Conservation (phyloP, 202 grass and related monocot species). For the Brachypodium distachyon region DNA sequence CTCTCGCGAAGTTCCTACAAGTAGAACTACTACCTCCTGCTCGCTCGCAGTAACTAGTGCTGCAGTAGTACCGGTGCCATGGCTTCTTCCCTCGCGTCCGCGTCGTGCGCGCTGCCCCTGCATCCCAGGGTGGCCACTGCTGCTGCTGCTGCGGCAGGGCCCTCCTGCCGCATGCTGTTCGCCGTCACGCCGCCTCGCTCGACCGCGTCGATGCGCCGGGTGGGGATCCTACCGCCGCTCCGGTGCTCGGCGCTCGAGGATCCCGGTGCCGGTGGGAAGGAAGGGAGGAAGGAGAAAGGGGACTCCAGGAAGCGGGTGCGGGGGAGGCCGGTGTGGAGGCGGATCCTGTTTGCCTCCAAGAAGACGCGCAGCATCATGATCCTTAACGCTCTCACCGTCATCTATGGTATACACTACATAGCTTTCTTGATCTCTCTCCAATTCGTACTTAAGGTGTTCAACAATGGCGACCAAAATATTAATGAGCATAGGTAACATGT, state of each 20-base stretch:
- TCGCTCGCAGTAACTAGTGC: not conserved
- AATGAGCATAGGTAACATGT: not conserved
- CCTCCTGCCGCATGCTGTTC: constrained; percentile 12
- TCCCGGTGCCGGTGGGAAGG: not conserved
- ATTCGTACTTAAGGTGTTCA: not conserved
- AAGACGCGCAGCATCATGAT: constrained; percentile 87
- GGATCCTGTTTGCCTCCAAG: constrained; percentile 89
- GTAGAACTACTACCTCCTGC: not conserved
- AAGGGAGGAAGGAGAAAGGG: not conserved
- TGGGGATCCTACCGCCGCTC: not conserved
- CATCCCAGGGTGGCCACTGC: not conserved
- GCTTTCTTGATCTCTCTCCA: not conserved
- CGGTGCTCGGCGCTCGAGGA: constrained; percentile 15
- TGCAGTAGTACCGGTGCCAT: not conserved
- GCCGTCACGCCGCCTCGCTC: not conserved
- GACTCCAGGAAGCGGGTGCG: constrained; percentile 1
- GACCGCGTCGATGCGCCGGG: not conserved
- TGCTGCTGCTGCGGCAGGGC: not conserved
- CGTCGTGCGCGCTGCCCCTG: constrained; percentile 31
- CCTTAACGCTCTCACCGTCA: constrained; percentile 90
- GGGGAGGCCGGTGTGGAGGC: constrained; percentile 56
- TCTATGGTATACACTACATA: constrained; percentile 48
- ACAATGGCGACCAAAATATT: not conserved
- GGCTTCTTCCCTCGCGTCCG: constrained; percentile 27
- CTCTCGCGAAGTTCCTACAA: not conserved